Evolutionary conservation across 1,284 basidiomycete species (phyloP).

Genomic region (Apiotrichum siamense): DNA sequence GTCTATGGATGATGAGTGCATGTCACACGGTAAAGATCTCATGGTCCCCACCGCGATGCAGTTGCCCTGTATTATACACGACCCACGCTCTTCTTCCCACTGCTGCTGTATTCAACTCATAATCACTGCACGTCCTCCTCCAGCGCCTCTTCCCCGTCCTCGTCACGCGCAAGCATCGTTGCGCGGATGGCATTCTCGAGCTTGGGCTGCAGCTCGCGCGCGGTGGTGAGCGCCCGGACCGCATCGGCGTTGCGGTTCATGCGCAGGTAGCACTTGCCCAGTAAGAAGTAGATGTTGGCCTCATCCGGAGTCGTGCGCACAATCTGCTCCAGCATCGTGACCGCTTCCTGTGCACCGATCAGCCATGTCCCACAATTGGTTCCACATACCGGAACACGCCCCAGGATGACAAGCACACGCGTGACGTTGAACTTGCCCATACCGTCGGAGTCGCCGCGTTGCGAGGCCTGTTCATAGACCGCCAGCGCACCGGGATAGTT

Average conservation of each 20-base stretch:
- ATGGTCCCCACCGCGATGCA: no score
- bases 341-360: constrained; percentile 57
- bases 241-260: constrained; percentile 70
- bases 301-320: constrained; percentile 71
- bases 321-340: constrained; percentile 70
- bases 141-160: no score
- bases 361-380: no score
- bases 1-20: no score
- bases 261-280: constrained; percentile 82
- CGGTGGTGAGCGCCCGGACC: constrained; percentile 73
- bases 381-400: constrained; percentile 67
- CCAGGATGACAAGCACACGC: constrained; percentile 74
- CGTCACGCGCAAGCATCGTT: constrained; percentile 31
- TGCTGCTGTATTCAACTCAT: neutral
- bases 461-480: constrained; percentile 74
- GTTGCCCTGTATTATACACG: no score
- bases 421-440: constrained; percentile 85
- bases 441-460: constrained; percentile 60
- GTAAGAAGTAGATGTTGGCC: constrained; percentile 87
- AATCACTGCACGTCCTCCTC: constrained; percentile 49
- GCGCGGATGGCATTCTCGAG: constrained; percentile 45
- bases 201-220: constrained; percentile 63
- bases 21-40: no score
- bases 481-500: constrained; percentile 66
- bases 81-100: neutral